Evolutionary conservation across 2,329 filamentous ascomycete genomes (phyloP).

Genomic region (Cladosporium cucumerinum): DNA sequence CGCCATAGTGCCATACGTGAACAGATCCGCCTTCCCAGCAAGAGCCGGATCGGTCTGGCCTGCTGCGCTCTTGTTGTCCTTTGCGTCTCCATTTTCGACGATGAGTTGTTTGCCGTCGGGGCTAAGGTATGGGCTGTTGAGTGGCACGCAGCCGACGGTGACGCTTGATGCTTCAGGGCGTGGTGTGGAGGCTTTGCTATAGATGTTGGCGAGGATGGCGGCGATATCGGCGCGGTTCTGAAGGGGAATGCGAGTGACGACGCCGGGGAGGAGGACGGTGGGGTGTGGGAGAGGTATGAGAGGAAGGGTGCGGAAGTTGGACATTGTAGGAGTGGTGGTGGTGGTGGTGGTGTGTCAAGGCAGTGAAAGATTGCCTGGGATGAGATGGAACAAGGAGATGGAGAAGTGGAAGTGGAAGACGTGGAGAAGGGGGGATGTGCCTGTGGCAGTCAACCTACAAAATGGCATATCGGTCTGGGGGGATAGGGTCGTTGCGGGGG

Average conservation of each 20-base stretch:
- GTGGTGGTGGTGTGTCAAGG: not conserved
- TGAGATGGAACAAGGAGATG: not conserved
- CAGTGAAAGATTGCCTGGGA: not conserved
- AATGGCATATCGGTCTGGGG: not conserved
- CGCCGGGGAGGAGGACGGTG: conserved; percentile 78
- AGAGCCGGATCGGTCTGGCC: conserved; percentile 51
- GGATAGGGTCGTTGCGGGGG: conserved; percentile 8
- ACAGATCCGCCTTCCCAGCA: conserved; percentile 62
- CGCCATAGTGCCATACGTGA: conserved; percentile 71
- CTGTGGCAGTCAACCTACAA: not conserved
- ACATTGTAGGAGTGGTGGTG: not conserved
- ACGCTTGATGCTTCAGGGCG: conserved; percentile 65
- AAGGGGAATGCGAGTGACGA: conserved; percentile 79
- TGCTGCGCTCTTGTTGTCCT: conserved; percentile 44
- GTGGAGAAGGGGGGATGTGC: not conserved
- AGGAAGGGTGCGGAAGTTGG: conserved; percentile 53
- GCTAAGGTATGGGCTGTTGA: conserved; percentile 71
- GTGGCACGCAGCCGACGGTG: conserved; percentile 81
- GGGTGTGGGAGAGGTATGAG: conserved; percentile 79
- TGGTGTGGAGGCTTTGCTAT: conserved; percentile 66
- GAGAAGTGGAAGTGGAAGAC: conserved; percentile 6
- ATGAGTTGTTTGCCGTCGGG: conserved; percentile 73
- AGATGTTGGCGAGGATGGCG: conserved; percentile 79
- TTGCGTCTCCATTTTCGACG: conserved; percentile 61
- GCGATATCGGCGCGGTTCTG: conserved; percentile 82